Evolutionary conservation across 1,139 yeast genomes (phyloP).

Genomic region (Ogataea hybrid): DNA sequence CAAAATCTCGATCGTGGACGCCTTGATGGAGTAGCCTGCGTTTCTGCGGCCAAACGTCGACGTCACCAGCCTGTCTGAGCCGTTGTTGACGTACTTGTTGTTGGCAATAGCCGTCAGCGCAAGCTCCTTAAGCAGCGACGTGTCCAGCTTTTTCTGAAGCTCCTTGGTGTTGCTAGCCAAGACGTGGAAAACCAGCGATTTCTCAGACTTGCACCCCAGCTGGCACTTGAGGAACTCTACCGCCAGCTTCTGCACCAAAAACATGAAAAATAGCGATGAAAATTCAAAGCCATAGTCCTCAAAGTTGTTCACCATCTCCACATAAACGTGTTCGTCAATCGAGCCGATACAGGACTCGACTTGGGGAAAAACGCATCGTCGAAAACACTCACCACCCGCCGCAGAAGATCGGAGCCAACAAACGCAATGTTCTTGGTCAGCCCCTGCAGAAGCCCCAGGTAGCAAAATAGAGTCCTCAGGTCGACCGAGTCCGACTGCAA

Average conservation of each 20-base stretch:
- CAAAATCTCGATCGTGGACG: constrained; percentile 42
- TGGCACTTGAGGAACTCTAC: constrained; percentile 24
- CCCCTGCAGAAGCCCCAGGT: constrained; percentile 48
- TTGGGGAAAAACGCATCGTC: constrained; percentile 31
- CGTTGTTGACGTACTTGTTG: constrained; percentile 22
- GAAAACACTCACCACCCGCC: constrained; percentile 44
- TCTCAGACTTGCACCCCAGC: constrained; percentile 4
- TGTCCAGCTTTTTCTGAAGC: constrained; percentile 13
- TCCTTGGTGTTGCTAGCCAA: constrained; percentile 10
- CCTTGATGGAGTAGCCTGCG: constrained; percentile 41
- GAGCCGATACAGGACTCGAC: constrained; percentile 21
- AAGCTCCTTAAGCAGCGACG: constrained; percentile 29
- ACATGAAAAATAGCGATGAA: constrained; percentile 29
- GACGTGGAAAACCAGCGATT: constrained; percentile 17
- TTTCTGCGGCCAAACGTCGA: constrained; percentile 29
- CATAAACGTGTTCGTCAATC: constrained; percentile 13
- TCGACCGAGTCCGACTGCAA: constrained; percentile 30
- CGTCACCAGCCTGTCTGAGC: constrained; percentile 24
- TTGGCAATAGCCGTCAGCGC: constrained; percentile 24
- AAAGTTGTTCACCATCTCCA: constrained; percentile 22
- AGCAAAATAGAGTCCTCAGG: constrained; percentile 41
- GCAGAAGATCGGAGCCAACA: constrained; percentile 34
- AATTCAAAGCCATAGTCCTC: constrained; percentile 29
- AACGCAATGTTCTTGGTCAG: constrained; percentile 38
- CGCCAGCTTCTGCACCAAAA: constrained; percentile 24